Conservation (phyloP, 1,284 basidiomycete species). For the Austroboletus niveus region DNA sequence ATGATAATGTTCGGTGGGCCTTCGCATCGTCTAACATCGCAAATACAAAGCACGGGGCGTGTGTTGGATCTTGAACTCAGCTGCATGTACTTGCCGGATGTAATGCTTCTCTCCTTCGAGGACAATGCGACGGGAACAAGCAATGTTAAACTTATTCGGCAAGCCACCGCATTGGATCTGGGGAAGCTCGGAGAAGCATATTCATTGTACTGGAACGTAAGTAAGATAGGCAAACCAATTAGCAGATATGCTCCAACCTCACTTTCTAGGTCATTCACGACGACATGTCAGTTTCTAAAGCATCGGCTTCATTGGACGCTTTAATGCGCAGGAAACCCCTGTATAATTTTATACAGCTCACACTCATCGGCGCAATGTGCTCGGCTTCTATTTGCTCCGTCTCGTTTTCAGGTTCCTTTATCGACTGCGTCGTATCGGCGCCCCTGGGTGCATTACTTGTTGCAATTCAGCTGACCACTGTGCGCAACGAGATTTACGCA, state of each 20-base stretch:
- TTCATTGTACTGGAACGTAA: constrained; percentile 77
- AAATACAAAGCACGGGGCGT: constrained; percentile 82
- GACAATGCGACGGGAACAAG: constrained; percentile 84
- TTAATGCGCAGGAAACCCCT: constrained; percentile 70
- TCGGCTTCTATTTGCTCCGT: constrained; percentile 77
- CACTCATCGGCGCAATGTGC: constrained; percentile 81
- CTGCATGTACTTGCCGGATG: constrained; percentile 85
- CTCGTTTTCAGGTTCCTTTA: constrained; percentile 73
- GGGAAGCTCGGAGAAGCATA: constrained; percentile 79
- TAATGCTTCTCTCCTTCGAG: constrained; percentile 82
- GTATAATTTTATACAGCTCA: constrained; percentile 65
- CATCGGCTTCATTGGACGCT: constrained; percentile 68
- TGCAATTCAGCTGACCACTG: constrained; percentile 70
- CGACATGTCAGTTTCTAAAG: constrained; percentile 78
- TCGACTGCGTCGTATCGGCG: constrained; percentile 75
- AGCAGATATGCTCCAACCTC: constrained; percentile 1
- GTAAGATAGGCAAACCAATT: constrained; percentile 9
- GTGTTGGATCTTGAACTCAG: constrained; percentile 85
- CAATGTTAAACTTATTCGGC: constrained; percentile 83
- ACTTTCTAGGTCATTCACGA: constrained; percentile 76
- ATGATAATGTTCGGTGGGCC: constrained; percentile 97
- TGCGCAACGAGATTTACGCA: constrained; percentile 79
- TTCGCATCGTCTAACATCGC: constrained; percentile 84
- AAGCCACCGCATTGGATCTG: constrained; percentile 72
- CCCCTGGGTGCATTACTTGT: constrained; percentile 81